A percentile compares a stretch with the other conserved stretches of the same genome.
Evolutionary conservation across 331 rosid genomes (phyloP).

Genomic region (Malus hybrid): DNA sequence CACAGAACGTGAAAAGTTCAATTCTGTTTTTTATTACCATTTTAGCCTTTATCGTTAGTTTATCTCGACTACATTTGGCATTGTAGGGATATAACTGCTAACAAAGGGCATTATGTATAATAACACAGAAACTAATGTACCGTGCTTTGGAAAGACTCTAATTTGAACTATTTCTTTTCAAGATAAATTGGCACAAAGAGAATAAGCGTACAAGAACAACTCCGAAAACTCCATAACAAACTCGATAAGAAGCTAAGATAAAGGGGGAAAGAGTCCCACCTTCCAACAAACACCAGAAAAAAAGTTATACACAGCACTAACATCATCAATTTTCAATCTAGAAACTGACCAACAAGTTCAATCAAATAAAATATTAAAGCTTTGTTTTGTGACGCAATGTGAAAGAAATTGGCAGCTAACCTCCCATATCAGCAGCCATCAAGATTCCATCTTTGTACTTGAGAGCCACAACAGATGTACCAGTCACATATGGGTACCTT

Average conservation of each 20-base stretch:
- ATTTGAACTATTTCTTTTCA: not conserved
- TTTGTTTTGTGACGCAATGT: no score
- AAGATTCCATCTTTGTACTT: conserved; percentile 83
- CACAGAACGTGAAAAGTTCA: not conserved
- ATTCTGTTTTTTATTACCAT: not conserved
- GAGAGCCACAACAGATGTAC: conserved; percentile 68
- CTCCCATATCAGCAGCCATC: conserved; percentile 37
- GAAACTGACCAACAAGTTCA: no score
- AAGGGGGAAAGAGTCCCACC: not conserved
- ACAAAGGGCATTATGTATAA: not conserved
- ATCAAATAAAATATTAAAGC: no score
- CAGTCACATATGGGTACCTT: conserved; percentile 77
- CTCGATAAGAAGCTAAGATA: not conserved
- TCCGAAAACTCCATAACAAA: not conserved
- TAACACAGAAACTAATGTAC: no score
- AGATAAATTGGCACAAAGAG: not conserved
- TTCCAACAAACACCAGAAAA: not conserved
- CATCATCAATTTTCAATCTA: not conserved
- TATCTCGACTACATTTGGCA: not conserved
- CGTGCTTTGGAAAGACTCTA: not conserved
- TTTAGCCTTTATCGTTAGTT: not conserved
- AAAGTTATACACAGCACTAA: not conserved
- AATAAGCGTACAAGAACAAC: not conserved
- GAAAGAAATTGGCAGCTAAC: no score
- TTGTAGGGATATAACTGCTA: not conserved